Evolutionary conservation across 345 rosid species (phyloP).

Genomic region (Pelargonium nanum): DNA sequence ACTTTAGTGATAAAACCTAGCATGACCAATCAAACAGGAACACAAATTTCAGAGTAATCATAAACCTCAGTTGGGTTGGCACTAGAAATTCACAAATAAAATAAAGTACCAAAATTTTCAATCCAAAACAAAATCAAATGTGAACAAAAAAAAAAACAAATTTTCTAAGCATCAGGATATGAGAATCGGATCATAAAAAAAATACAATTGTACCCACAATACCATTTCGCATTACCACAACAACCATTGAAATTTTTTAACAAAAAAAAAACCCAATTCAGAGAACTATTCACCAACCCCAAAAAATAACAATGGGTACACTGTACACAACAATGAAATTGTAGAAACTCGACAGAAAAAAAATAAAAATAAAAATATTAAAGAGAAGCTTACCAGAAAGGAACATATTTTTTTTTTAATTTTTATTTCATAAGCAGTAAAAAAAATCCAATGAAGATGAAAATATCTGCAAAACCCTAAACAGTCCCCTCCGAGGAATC

Average conservation of each 20-base stretch:
- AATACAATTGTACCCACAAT: too few relatives aligned
- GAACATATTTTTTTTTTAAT: neutral
- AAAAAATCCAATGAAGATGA: neutral
- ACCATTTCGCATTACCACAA: neutral
- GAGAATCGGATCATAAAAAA: neutral
- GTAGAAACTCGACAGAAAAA: neutral
- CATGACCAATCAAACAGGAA: neutral
- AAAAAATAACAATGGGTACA: too few relatives aligned
- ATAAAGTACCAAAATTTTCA: neutral
- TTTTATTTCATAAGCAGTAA: neutral
- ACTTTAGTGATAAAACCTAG: neutral
- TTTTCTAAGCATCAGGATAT: neutral
- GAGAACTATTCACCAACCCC: neutral
- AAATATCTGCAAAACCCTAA: constrained; percentile 5
- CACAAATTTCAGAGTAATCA: neutral
- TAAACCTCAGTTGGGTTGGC: neutral
- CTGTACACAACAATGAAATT: too few relatives aligned
- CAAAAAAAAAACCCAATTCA: neutral
- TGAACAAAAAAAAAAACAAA: neutral
- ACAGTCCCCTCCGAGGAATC: neutral
- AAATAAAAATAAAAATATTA: too few relatives aligned
- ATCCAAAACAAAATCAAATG: neutral
- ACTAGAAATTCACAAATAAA: neutral
- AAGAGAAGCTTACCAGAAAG: neutral
- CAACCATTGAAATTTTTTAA: neutral